phyloP scores from a whole-genome alignment of 192 early-diverging fungal species.

The Coemansia sp. region DNA sequence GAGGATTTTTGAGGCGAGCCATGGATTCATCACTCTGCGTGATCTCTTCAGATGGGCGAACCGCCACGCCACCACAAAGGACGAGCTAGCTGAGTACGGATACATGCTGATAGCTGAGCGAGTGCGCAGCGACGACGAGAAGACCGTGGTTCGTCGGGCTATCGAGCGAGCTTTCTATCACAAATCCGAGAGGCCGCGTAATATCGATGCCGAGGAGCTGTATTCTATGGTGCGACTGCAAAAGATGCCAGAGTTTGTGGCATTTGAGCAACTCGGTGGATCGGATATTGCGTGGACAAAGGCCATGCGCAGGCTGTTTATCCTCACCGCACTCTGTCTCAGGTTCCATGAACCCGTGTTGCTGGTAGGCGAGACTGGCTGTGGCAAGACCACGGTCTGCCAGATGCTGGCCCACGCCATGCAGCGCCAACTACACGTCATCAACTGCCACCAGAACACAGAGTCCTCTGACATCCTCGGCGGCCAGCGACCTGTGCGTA shows the following conservation, averaged over 20 bases:
- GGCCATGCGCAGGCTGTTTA: constrained; percentile 88
- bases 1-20: constrained; percentile 91
- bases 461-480: constrained; percentile 95
- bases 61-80: constrained; percentile 71
- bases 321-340: constrained; percentile 77
- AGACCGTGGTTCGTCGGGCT: constrained; percentile 71
- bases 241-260: constrained; percentile 46
- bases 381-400: constrained; percentile 97
- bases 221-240: constrained; percentile 28
- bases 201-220: constrained; percentile 30
- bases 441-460: constrained; percentile 96
- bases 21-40: constrained; percentile 93
- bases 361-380: constrained; percentile 97
- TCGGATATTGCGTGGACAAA: constrained; percentile 79
- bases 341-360: constrained; percentile 85
- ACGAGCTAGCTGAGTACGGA: constrained; percentile 90
- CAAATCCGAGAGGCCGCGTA: constrained; percentile 39
- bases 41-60: constrained; percentile 98
- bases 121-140: constrained; percentile 79
- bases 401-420: constrained; percentile 80
- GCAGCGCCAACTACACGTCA: constrained; percentile 68
- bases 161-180: constrained; percentile 81
- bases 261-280: constrained; percentile 1
- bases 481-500: constrained; percentile 86
- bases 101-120: constrained; percentile 94